Evolutionary conservation across 176 grass and related monocot species (phyloP).

Genomic region (Oryza officinalis): DNA sequence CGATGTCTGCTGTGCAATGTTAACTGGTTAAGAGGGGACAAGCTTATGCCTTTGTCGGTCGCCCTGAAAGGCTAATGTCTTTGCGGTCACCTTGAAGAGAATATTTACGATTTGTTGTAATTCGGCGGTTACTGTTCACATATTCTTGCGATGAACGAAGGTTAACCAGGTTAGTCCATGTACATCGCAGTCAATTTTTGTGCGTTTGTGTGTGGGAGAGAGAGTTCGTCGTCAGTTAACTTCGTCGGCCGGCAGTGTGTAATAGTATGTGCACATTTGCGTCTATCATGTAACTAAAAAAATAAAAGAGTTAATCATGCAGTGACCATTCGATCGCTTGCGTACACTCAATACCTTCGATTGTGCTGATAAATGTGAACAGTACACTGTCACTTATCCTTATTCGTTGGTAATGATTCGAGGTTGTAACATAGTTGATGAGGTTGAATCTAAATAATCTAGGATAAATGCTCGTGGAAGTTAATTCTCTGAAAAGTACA

Average conservation of each 20-base stretch:
- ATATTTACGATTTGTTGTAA: not conserved
- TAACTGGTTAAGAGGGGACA: not conserved
- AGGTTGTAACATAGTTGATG: too few relatives aligned
- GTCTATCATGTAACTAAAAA: too few relatives aligned
- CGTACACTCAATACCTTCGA: not conserved
- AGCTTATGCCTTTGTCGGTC: not conserved
- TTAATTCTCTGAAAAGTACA: too few relatives aligned
- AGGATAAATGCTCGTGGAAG: too few relatives aligned
- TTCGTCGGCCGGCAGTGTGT: too few relatives aligned
- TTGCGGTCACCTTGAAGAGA: not conserved
- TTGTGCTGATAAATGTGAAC: not conserved
- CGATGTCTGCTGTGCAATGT: conserved; percentile 3
- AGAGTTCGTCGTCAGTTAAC: too few relatives aligned
- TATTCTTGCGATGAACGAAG: not conserved
- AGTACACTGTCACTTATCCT: not conserved
- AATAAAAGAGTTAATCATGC: not conserved
- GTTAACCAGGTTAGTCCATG: not conserved
- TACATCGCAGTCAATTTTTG: too few relatives aligned
- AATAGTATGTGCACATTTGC: too few relatives aligned
- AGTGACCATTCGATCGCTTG: not conserved
- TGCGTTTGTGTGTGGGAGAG: too few relatives aligned
- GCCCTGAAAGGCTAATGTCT: not conserved
- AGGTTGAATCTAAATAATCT: too few relatives aligned
- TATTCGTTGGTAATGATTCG: too few relatives aligned
- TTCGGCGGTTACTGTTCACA: not conserved